Evolutionary conservation across 768 basidiomycete species (phyloP).

Genomic region (Auricularia heimuer): DNA sequence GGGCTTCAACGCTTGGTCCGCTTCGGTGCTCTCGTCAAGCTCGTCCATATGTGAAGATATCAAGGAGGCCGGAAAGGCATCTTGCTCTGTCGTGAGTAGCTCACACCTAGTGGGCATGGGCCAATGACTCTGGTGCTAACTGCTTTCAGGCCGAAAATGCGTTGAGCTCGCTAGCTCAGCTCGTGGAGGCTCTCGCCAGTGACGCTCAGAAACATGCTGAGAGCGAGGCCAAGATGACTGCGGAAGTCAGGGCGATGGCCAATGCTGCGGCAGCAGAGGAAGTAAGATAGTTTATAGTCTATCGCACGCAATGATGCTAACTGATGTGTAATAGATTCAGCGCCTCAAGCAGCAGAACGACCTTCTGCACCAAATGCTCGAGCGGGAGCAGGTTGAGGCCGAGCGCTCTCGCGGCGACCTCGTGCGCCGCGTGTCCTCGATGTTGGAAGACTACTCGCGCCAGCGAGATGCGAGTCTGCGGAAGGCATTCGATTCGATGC

Average conservation of each 20-base stretch:
- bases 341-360: conserved; percentile 66
- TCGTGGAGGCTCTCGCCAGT: conserved; percentile 50
- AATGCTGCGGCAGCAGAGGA: conserved; percentile 24
- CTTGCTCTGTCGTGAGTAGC: conserved; percentile 15
- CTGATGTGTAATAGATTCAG: conserved; percentile 24
- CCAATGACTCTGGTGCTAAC: neutral
- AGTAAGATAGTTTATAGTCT: neutral
- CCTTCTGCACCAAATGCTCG: conserved; percentile 47
- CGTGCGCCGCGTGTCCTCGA: conserved; percentile 59
- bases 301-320: neutral
- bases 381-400: conserved; percentile 54
- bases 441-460: conserved; percentile 61
- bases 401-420: conserved; percentile 64
- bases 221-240: conserved; percentile 41
- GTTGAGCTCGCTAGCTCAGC: conserved; percentile 44
- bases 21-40: conserved; percentile 12
- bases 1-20: conserved; percentile 16
- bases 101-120: neutral
- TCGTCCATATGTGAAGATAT: conserved; percentile 16
- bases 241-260: conserved; percentile 34
- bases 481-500: conserved; percentile 43
- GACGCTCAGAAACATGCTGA: conserved; percentile 50
- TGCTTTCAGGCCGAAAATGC: conserved; percentile 24
- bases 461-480: conserved; percentile 58
- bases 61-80: conserved; percentile 17